Evolutionary conservation across 2,329 filamentous ascomycete genomes (phyloP).

Genomic region (Xylariaceae sp.): DNA sequence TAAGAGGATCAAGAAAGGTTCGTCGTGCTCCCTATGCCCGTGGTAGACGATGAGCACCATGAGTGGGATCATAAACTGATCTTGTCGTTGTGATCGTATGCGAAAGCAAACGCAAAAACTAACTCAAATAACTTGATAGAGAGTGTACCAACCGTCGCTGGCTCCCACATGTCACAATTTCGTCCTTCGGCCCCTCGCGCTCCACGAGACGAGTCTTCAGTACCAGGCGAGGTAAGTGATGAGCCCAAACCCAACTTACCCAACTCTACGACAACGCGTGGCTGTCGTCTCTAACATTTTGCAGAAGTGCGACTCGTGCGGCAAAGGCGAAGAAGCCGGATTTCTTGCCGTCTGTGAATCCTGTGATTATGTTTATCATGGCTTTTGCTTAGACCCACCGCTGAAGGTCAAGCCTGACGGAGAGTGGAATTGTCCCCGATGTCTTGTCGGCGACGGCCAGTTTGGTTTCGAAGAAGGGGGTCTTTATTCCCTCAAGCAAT

Average conservation of each 20-base stretch:
- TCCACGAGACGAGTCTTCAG: slow-evolving; percentile 48
- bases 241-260: neutral
- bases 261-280: neutral
- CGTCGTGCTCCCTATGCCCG: slow-evolving; percentile 23
- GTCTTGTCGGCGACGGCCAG: slow-evolving; percentile 91
- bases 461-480: slow-evolving; percentile 98
- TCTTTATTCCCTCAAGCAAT: slow-evolving; percentile 89
- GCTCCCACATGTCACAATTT: slow-evolving; percentile 94
- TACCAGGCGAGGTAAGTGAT: slow-evolving; percentile 40
- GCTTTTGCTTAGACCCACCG: slow-evolving; percentile 82
- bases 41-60: neutral
- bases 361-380: slow-evolving; percentile 85
- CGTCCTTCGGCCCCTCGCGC: slow-evolving; percentile 72
- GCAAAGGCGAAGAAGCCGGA: slow-evolving; percentile 67
- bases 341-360: slow-evolving; percentile 81
- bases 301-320: slow-evolving; percentile 82
- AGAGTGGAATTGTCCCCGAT: slow-evolving; percentile 95
- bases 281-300: slow-evolving; percentile 18
- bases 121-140: slow-evolving; percentile 33
- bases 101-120: too few species aligned
- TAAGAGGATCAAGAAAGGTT: slow-evolving; percentile 88
- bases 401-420: slow-evolving; percentile 71
- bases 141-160: slow-evolving; percentile 78
- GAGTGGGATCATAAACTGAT: neutral
- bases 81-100: too few species aligned